Evolutionary conservation across 768 basidiomycete genomes (phyloP), one percentile per base, ranked within the genome.

Genomic region (Hysterangium stoloniferum): DNA sequence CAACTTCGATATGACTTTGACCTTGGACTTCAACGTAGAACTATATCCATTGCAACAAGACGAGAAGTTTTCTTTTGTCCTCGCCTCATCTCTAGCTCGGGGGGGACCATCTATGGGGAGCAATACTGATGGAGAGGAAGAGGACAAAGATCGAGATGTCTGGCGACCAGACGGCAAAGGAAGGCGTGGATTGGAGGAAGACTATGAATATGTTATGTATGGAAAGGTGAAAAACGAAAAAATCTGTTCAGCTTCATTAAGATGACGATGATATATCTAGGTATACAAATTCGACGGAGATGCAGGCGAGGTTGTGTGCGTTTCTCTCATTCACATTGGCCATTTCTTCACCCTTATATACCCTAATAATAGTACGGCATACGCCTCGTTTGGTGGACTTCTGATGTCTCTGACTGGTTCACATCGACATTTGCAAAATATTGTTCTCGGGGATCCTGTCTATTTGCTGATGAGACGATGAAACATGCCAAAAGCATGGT

Each of bases 201-300:
- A 98, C 57, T 99, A 92, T 61, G 94, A 97, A 62, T 99, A 98
- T 72, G 95, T 99, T 57, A 97, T 97, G 93, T 93, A 90, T 64
- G 95, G 95, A 28, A 98, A 94, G 82, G 92, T 94, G 57, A 4
- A n/a, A 17, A 36, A 38, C 19, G 31, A 9, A 11, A 19, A n/a
- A 6, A 24, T 44, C 4, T 7, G 15, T 19, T 34, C 52, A 13
- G 46, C 25, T 15, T 6, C 15, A 17, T 36, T 41, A 29, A 38
- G 34, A 19, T 46, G n/a, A 15, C 17, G n/a, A 19, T 29, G 7
- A 22, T 22, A 44, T 38, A 38, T 54, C 6, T 56, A 95, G 91
- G 88, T 97, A 42, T 99, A 99, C 75, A 93, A 93, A 64, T 96
- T 95, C 64, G 95, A 99, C 63, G 84, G 86, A 13, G 85, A 82